Evolutionary conservation across 176 grass and related monocot species (phyloP).

Genomic region (Guadua angustifolia): DNA sequence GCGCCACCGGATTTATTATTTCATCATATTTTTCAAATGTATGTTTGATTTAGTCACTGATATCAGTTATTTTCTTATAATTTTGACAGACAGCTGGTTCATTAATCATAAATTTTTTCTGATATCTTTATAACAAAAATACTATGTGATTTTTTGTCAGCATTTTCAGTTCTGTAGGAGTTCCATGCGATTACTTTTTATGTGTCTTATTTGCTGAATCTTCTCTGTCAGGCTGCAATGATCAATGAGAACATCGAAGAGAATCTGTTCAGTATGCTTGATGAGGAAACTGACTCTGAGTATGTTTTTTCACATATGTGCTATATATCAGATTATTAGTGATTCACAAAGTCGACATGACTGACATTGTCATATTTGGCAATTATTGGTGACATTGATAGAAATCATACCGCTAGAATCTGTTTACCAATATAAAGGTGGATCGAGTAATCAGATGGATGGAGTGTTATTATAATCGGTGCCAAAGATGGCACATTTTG

Average conservation of each 20-base stretch:
- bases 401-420: not conserved
- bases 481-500: not conserved
- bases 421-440: slow-evolving; percentile 11
- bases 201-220: not conserved
- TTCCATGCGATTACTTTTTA: not conserved
- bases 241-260: slow-evolving; percentile 88
- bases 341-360: not conserved
- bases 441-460: not conserved
- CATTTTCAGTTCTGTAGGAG: slow-evolving; percentile 12
- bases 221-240: slow-evolving; percentile 73
- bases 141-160: not conserved
- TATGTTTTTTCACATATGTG: slow-evolving; percentile 54
- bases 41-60: not conserved
- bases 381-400: not conserved
- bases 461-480: not conserved
- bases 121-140: not conserved
- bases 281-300: slow-evolving; percentile 97
- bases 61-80: not conserved
- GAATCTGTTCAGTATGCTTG: slow-evolving; percentile 93
- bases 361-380: slow-evolving; percentile 6
- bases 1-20: too few relatives aligned
- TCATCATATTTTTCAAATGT: not conserved
- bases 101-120: not conserved
- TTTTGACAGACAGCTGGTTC: not conserved
- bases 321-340: slow-evolving; percentile 7